Evolutionary conservation across 129 eudicot species (phyloP), one percentile per base, ranked within the genome.

Genomic region (Lonicera japonica): DNA sequence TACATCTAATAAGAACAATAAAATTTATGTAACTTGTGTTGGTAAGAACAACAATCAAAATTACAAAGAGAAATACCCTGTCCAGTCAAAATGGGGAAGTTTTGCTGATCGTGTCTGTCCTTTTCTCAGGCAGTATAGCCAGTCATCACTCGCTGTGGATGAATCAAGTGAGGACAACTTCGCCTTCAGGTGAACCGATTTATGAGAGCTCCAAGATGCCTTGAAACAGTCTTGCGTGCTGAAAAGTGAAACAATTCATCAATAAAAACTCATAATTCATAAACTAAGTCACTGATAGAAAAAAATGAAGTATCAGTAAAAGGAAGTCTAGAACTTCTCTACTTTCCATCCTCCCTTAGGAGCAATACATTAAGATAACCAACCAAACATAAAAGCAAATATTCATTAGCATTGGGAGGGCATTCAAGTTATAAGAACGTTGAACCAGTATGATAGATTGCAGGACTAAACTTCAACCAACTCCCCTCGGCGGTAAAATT

Each of bases 201-300:
- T 87, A 63, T 92, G 98, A 59, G 98, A 70, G 75, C 91, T 79
- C 98, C 98, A 87, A 16, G 98, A 85, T 50, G 79, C 86, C 79
- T 85, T 87, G 70, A 92, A 91, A 84, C 97, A 91, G 17, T 84
- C 94, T 66, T 87, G 97, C 21, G 97, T 66, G 75, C 97, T 91
- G 77, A 47, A 20, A 74, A 54, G 11, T 54, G 48, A 50, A 14
- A 55, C 15, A 69, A 47, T n/a, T 61, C 51, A 19, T 72, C 41
- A 72, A 63, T 22, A 52, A 13, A 56, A 54, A 67, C 0, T 5
- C 11, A 0, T 6, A 48, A n/a, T n/a, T n/a, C n/a, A n/a, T n/a
- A 54, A 57, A 57, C 7, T 9, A 34, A 61, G 19, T 23, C 8
- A 5, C 53, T 50, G 20, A 7, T 20, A 20, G n/a, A 11, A 60